Evolutionary conservation across 768 basidiomycete species (phyloP), one percentile per base, ranked within the genome.

Genomic region (Udeniomyces megalosporus): DNA sequence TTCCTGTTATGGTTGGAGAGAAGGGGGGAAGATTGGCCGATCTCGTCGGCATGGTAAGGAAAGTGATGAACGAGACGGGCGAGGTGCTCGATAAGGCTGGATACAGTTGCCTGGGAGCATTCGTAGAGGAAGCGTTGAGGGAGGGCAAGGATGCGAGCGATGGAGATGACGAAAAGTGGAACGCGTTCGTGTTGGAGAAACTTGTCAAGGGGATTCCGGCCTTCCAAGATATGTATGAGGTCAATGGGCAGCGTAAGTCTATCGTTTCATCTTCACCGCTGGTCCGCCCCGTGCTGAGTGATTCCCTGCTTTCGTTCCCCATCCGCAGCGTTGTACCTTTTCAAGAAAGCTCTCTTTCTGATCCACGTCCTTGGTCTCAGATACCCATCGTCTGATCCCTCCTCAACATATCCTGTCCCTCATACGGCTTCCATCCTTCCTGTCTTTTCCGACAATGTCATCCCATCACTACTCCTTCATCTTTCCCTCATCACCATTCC

Each of bases 281-380:
- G n/a, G n/a, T 53, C 34, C 35, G n/a, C 32, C 38, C 53, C 32
- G 26, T 34, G 6, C 22, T n/a, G 22, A 31, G 32, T 29, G 45
- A 24, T 50, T 28, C 32, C 58, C 48, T 8, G 42, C 6, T 31
- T 26, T 10, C 28, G 35, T 46, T 46, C 47, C 29, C 42, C 17
- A 53, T 46, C 11, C 20, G 6, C 55, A 62, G 61, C 61, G 26
- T 77, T 89, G 26, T 91, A 88, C 74, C 81, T 86, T 70, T 88
- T 89, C 79, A 90, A 89, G 74, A 93, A 91, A 70, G 88, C 85
- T 2, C 76, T 93, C 34, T 88, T 88, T 73, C 79, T 91, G 56
- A 76, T 89, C 56, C 81, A 86, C 66, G 82, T 81, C 28, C 74
- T 91, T 55, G 74, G 72, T 28, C 71, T 83, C 48, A 82, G 86